Evolutionary conservation across 2,329 filamentous ascomycete genomes (phyloP), one percentile per base, ranked within the genome.

Genomic region (Akanthomyces lecanii): DNA sequence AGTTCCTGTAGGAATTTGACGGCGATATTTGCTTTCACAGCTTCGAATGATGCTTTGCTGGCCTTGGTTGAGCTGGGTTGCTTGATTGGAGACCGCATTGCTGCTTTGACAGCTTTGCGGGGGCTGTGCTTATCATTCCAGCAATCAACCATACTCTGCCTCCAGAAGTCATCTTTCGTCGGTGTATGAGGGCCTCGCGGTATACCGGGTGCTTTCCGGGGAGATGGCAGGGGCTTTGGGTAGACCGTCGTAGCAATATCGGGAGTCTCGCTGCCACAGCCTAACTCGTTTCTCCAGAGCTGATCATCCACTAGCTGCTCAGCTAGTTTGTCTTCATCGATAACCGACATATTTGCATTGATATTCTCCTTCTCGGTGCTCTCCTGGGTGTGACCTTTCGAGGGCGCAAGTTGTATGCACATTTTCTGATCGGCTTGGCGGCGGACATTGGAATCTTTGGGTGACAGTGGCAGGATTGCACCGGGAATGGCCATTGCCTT

Each of bases 51-150:
- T 71, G 85, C 89, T 70, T 83, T 86, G 5, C 75, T 64, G 16
- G 69, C 65, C 74, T 57, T 79, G 72, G 73, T 57, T 71, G 73
- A 40, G 71, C 61, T 51, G 75, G 69, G 75, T 72, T 62, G 72
- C 76, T 5, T 69, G 70, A 45, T 71, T 75, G 66, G 64, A 33
- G 52, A 50, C 0, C 67, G 64, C 2, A 67, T 63, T 0, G 72
- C 68, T 7, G 70, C 69, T n/a, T 75, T 68, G 0, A 74, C 60
- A 5, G 73, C 68, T 64, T 82, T 82, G 16, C 71, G 75, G 0
- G 84, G 82, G 0, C 82, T 85, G 70, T 87, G 82, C 60, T 84
- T 77, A 51, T 88, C 85, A 65, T 88, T 86, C 85, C 85, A 89
- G 50, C 85, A 81, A 67, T 88, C 83, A 28, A 86, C 78, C 18